Base-by-base conservation (phyloP, 805 yeast genomes). In the Zygoascus tannicola region DNA sequence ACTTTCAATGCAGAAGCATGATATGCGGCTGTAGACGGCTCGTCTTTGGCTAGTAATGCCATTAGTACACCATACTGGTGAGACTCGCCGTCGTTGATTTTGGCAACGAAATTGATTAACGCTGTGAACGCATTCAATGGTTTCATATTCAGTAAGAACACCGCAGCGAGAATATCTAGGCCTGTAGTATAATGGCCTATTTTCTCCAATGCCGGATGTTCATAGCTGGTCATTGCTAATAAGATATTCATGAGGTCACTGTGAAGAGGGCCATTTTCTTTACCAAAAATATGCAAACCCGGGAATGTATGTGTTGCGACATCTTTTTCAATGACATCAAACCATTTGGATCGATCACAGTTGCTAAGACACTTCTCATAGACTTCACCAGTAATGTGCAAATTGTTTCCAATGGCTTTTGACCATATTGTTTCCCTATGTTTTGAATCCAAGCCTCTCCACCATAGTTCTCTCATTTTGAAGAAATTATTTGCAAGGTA, bases 361-460 rank as follows among this genome's bases (percentile, higher is more conserved):
- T 42, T 23, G 8, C 33, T 22, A 19, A 52, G 44, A n/a, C 45
- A 47, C n/a, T 32, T 21, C 18, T 35, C 32, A 45, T 43, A 49
- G 1, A 43, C 32, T 2, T 49, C 45, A 2, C 45, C 38, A n/a
- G 57, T 50, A 23, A 63, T 40, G 3, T 51, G 32, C 19, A 61
- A 47, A 20, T 50, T 51, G 44, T 64, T 65, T 2, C 70, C 72
- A 28, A 72, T 58, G 47, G 68, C 73, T 37, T 57, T 58, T 46
- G 59, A 55, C 87, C 87, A 81, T 2, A 80, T 64, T 8, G 58
- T 56, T 4, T 64, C 57, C 36, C 87, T 63, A 4, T 67, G 53
- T 18, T 55, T 54, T n/a, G 52, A 30, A 1, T 82, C 78, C 2
- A 78, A 55, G 3, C 80, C 80, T 30, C 79, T 60, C 82, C 82